Base-by-base conservation (phyloP, 768 basidiomycete genomes). In the Neoboletus magnificus region DNA sequence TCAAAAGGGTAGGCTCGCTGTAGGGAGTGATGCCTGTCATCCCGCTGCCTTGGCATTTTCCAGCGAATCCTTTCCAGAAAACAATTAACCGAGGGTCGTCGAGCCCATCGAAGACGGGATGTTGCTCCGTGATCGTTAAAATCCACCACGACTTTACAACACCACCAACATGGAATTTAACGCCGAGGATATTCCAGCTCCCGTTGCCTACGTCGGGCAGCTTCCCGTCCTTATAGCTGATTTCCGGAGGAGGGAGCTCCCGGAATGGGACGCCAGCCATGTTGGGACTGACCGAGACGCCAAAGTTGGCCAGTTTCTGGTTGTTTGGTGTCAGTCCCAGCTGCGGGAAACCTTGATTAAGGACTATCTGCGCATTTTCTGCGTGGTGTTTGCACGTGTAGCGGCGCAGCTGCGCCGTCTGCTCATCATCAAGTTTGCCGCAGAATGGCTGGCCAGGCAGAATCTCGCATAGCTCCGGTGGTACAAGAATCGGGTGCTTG, bases 101-200 rank as follows among this genome's bases (percentile, higher is more conserved):
- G 0, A 79, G 75, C 0, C 79, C 79, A 1, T 51, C 0, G 50
- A 86, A 74, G 16, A 69, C 62, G 2, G 56, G 54, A 0, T 47
- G 44, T 12, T 79, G 76, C 18, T 90, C 89, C 23, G 75, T 71
- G 22, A 93, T 76, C 9, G 85, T 78, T 1, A 93, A 64, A 10
- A 91, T 82, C 71, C 82, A 84, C 86, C 88, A 91, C 33, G 75
- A 77, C 10, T 67, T 37, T 18, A 89, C 75, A 1, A 52, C 62
- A 0, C 77, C 85, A 1, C 82, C 82, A 0, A 62, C 65, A 33
- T 85, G 82, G 63, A 93, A 91, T 63, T 84, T 82, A 51, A 87
- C 84, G 23, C 85, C 77, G 33, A 86, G 66, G 50, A 91, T 84
- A 58, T 92, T 92, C 91, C 91, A 93, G 37, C 81, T 79, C 1